These are phyloP conservation scores for Avena atlantica DNA, from an alignment of 176 grass and related monocot genomes.

Conservation along the genomic window DNA sequence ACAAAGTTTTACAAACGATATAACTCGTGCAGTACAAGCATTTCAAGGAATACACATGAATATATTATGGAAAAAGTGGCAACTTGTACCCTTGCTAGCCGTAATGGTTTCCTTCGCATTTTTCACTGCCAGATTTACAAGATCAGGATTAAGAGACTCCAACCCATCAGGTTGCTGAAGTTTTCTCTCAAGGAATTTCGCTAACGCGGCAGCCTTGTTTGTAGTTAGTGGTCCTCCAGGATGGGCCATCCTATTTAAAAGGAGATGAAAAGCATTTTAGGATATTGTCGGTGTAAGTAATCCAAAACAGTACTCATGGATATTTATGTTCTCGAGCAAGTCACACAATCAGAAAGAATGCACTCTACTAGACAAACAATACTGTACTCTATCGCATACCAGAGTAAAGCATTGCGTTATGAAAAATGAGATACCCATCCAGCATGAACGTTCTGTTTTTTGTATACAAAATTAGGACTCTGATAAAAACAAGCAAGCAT, in stretches of 20 bases:
- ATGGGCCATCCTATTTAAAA: conserved; percentile 75
- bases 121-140: conserved; percentile 81
- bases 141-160: conserved; percentile 76
- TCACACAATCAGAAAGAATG: background rate
- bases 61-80: background rate
- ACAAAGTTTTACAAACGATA: background rate
- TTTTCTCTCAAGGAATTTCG: conserved; percentile 97
- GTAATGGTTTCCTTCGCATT: conserved; percentile 83
- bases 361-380: background rate
- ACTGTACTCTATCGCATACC: background rate
- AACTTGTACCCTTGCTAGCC: conserved; percentile 63
- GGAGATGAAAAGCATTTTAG: conserved; percentile 32
- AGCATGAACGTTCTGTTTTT: background rate
- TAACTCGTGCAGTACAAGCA: background rate
- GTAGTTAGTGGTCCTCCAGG: conserved; percentile 88
- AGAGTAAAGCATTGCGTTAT: background rate
- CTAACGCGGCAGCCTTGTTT: conserved; percentile 98
- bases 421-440: background rate
- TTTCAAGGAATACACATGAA: conserved; percentile 15
- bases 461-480: background rate
- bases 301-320: background rate
- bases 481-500: background rate
- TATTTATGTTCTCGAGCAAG: conserved; percentile 20
- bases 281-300: conserved; percentile 1
- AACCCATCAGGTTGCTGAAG: conserved; percentile 90